A percentile compares a stretch with the other conserved stretches of the same genome.
phyloP scores from a whole-genome alignment of 2,329 filamentous ascomycete species.

The Laburnicola sp. region DNA sequence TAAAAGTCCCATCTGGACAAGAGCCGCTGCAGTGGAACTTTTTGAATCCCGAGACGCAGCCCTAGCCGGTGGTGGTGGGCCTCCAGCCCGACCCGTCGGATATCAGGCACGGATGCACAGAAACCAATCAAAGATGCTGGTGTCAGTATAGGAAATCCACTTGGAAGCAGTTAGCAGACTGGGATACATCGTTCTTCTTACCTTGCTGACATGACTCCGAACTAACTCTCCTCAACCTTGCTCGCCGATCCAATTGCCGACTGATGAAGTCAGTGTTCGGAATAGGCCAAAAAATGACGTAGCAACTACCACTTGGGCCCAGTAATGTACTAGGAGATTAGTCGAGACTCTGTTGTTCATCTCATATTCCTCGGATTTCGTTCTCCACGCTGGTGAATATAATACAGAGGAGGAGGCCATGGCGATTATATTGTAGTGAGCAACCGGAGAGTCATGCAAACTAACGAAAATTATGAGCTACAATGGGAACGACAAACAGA shows the following conservation, averaged over 20 bases:
- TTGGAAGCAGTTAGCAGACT: slow-evolving; percentile 4
- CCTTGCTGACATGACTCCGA: not conserved
- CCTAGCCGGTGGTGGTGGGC: not conserved
- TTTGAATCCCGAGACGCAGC: slow-evolving; percentile 2
- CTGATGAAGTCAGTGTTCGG: not conserved
- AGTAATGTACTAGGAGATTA: not conserved
- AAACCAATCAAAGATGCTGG: not conserved
- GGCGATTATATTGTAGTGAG: too few relatives aligned
- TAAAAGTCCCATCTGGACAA: not conserved
- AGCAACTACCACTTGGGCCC: not conserved
- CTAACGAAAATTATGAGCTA: not conserved
- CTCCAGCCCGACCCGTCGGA: slow-evolving; percentile 9
- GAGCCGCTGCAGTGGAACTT: not conserved
- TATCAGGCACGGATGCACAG: not conserved
- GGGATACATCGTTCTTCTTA: not conserved
- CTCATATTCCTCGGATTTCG: too few relatives aligned
- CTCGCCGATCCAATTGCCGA: slow-evolving; percentile 6
- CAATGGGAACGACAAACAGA: not conserved
- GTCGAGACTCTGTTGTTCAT: too few relatives aligned
- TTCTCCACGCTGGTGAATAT: too few relatives aligned
- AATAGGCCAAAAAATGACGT: not conserved
- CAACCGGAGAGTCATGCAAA: too few relatives aligned
- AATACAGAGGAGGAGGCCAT: too few relatives aligned
- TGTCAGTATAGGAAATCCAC: not conserved
- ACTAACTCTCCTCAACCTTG: slow-evolving; percentile 1